Conservation (phyloP, 176 grass and related monocot species). For the Canna indica region DNA sequence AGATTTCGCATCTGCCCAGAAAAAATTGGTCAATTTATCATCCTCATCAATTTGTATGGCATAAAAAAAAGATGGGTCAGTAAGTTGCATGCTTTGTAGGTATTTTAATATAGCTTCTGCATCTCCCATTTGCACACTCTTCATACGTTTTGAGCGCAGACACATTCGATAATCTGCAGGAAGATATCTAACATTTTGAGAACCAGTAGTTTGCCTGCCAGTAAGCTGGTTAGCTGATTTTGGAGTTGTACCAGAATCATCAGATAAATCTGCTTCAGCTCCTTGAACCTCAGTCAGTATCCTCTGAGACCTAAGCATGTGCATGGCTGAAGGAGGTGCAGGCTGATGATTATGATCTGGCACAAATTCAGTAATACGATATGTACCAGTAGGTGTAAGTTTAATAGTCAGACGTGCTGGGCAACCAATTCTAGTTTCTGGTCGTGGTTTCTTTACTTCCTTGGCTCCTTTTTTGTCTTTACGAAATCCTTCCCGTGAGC, state of each 20-base stretch:
- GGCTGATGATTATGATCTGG: conserved; percentile 43
- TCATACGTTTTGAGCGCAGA: conserved; percentile 34
- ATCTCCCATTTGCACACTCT: conserved; percentile 36
- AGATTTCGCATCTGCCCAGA: conserved; percentile 26
- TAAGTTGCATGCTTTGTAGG: conserved; percentile 29
- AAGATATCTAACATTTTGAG: conserved; percentile 26
- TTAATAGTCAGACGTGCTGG: conserved; percentile 35
- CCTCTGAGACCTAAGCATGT: conserved; percentile 43
- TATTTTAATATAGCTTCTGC: conserved; percentile 41
- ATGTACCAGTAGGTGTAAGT: conserved; percentile 29
- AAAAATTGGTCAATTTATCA: conserved; percentile 27
- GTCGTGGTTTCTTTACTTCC: conserved; percentile 30
- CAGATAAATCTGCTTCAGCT: conserved; percentile 25
- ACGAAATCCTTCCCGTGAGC: conserved; percentile 46
- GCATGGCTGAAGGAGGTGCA: conserved; percentile 37
- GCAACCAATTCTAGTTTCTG: conserved; percentile 47
- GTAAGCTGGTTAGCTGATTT: conserved; percentile 12
- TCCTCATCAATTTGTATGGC: conserved; percentile 27
- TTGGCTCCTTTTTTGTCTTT: conserved; percentile 37
- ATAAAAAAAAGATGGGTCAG: conserved; percentile 23
- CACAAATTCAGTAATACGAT: conserved; percentile 34
- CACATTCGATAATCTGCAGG: conserved; percentile 29
- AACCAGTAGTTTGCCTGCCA: conserved; percentile 9
- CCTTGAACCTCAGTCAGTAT: conserved; percentile 27
- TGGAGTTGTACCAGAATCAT: conserved; percentile 24